Percentiles rank a stretch among this genome's conserved stretches.
Evolutionary conservation across 148 eudicot species (phyloP).

Genomic region (Beta vulgaris): DNA sequence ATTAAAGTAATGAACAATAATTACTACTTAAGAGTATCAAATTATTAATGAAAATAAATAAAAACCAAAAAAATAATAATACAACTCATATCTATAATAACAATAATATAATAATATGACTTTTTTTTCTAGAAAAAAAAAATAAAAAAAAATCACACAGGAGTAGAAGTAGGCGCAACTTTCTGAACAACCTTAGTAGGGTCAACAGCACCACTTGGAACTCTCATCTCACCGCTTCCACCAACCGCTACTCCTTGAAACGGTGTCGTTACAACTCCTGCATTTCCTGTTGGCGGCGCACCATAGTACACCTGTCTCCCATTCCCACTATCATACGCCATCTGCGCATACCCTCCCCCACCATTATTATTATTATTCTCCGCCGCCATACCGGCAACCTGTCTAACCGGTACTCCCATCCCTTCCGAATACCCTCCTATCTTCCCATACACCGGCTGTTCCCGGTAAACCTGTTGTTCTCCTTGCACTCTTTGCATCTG

Average conservation of each 20-base stretch:
- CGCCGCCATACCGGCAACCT: conserved; percentile 22
- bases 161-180: conserved; percentile 24
- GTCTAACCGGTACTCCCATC: conserved; percentile 35
- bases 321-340: conserved; percentile 58
- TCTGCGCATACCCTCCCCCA: conserved; percentile 40
- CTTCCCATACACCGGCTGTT: conserved; percentile 42
- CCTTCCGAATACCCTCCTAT: conserved; percentile 40
- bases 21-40: neutral
- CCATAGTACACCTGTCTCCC: conserved; percentile 75
- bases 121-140: neutral
- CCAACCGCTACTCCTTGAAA: conserved; percentile 37
- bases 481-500: conserved; percentile 50
- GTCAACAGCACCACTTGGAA: conserved; percentile 10
- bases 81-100: neutral
- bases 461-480: conserved; percentile 43
- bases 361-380: too few relatives aligned
- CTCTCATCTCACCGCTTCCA: conserved; percentile 27
- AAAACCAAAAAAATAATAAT: neutral
- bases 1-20: conserved; percentile 4
- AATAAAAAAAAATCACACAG: conserved; percentile 26
- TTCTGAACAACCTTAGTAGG: conserved; percentile 32
- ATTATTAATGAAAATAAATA: neutral
- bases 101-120: neutral
- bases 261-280: conserved; percentile 36
- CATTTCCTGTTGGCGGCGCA: conserved; percentile 38